These are phyloP conservation scores for Canna indica DNA, from an alignment of 176 grass and related monocot genomes.

Conservation along the genomic window DNA sequence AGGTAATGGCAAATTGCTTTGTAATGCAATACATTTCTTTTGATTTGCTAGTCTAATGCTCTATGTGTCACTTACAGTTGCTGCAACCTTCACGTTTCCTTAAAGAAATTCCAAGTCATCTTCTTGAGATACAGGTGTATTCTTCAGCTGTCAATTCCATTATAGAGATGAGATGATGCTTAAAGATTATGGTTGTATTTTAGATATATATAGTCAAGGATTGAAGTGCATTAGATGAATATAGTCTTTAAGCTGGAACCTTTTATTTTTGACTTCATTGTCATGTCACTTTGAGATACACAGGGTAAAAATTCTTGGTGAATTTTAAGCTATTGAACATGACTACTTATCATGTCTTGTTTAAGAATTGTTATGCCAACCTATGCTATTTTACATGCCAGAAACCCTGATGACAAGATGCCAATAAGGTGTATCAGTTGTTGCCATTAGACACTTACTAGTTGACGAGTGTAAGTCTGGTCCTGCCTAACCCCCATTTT, in stretches of 20 bases:
- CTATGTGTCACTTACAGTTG: conserved; percentile 41
- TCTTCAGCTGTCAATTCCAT: conserved; percentile 15
- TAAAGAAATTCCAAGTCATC: conserved; percentile 70
- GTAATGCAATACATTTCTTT: neutral
- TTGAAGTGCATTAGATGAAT: neutral
- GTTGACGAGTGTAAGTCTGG: too few relatives aligned
- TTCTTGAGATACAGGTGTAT: conserved; percentile 70
- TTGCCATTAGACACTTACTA: too few relatives aligned
- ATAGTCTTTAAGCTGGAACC: neutral
- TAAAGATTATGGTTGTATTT: neutral
- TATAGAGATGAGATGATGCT: neutral
- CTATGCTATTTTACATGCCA: neutral
- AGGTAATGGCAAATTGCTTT: conserved; percentile 31
- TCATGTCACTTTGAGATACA: neutral
- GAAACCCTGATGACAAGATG: neutral
- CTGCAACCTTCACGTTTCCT: conserved; percentile 88
- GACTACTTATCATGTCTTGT: neutral
- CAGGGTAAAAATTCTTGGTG: neutral
- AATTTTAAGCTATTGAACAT: neutral
- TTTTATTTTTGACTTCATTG: neutral
- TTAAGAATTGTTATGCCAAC: neutral
- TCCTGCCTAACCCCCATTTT: too few relatives aligned
- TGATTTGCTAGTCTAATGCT: neutral
- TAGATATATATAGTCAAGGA: neutral
- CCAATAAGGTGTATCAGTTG: neutral